These are phyloP conservation scores for Xerocomus spinulosus DNA, from an alignment of 768 basidiomycete genomes.

Conservation along the genomic window DNA sequence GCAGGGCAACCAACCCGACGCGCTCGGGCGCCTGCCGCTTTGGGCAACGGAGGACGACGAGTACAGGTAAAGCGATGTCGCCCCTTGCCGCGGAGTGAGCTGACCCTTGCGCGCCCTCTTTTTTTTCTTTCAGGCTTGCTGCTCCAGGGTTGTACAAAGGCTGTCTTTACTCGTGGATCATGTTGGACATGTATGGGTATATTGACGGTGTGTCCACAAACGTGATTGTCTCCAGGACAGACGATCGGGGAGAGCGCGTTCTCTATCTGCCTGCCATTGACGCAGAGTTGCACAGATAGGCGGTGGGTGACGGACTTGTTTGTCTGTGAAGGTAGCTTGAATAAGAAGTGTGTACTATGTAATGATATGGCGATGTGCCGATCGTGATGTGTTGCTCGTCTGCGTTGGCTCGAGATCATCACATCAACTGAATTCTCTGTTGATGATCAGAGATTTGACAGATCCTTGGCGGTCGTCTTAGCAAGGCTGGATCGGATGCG, in stretches of 20 bases:
- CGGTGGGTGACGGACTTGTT: too few species aligned
- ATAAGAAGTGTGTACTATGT: too few species aligned
- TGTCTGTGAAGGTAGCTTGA: too few species aligned
- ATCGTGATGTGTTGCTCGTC: too few species aligned
- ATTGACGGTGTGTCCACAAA: constrained; percentile 21
- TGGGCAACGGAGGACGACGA: constrained; percentile 40
- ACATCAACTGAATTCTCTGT: too few species aligned
- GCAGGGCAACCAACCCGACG: constrained; percentile 13
- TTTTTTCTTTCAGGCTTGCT: constrained; percentile 8
- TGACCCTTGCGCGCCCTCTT: not conserved
- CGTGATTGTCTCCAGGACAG: constrained; percentile 6
- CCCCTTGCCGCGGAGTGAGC: not conserved
- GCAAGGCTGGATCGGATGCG: too few species aligned
- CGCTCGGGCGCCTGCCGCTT: constrained; percentile 11
- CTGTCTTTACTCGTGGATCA: constrained; percentile 19
- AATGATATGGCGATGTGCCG: too few species aligned
- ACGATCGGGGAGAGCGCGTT: constrained; percentile 1
- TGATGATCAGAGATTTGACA: too few species aligned
- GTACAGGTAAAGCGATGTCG: constrained; percentile 30
- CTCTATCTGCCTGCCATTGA: constrained; percentile 15
- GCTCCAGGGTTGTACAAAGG: constrained; percentile 14
- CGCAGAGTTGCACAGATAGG: constrained; percentile 3
- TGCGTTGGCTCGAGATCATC: too few species aligned
- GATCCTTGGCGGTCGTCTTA: too few species aligned
- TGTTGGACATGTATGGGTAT: constrained; percentile 23